Evolutionary conservation across 2,329 filamentous ascomycete species (phyloP).

Genomic region (Neoascochyta sp.): DNA sequence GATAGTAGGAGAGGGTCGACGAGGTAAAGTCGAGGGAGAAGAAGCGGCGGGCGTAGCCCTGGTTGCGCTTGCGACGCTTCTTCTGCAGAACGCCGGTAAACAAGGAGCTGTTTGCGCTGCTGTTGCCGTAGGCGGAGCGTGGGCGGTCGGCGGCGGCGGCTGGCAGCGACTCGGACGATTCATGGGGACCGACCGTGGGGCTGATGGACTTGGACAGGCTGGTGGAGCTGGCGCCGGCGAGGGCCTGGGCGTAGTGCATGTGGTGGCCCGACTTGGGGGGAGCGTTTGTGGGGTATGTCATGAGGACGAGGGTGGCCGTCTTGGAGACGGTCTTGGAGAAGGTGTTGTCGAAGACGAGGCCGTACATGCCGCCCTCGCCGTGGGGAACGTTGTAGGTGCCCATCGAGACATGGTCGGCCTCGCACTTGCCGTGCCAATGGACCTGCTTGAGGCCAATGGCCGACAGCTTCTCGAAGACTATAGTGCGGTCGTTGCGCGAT

Average conservation of each 20-base stretch:
- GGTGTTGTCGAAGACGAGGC: slow-evolving; percentile 96
- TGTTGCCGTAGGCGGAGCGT: slow-evolving; percentile 32
- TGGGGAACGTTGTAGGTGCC: slow-evolving; percentile 76
- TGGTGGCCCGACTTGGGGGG: slow-evolving; percentile 72
- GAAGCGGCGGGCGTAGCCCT: slow-evolving; percentile 88
- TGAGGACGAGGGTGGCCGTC: slow-evolving; percentile 87
- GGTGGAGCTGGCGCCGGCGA: slow-evolving; percentile 46
- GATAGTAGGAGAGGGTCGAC: slow-evolving; percentile 93
- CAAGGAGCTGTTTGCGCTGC: slow-evolving; percentile 49
- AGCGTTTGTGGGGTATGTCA: slow-evolving; percentile 84
- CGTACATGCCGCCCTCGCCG: slow-evolving; percentile 86
- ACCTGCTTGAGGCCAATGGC: slow-evolving; percentile 61
- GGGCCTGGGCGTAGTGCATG: slow-evolving; percentile 57
- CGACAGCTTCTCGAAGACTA: slow-evolving; percentile 64
- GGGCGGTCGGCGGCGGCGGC: slow-evolving; percentile 40
- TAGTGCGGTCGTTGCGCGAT: slow-evolving; percentile 65
- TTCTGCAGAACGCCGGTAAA: slow-evolving; percentile 86
- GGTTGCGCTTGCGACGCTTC: slow-evolving; percentile 85
- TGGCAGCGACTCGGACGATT: slow-evolving; percentile 52
- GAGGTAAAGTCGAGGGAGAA: slow-evolving; percentile 95
- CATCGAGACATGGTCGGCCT: slow-evolving; percentile 91
- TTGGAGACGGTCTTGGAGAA: slow-evolving; percentile 92
- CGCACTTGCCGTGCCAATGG: slow-evolving; percentile 87
- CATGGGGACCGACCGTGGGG: slow-evolving; percentile 43
- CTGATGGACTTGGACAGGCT: slow-evolving; percentile 40